Percentiles rank a stretch among this genome's conserved stretches.
phyloP scores from a whole-genome alignment of 2,329 filamentous ascomycete species.

The Elsinoe australis region DNA sequence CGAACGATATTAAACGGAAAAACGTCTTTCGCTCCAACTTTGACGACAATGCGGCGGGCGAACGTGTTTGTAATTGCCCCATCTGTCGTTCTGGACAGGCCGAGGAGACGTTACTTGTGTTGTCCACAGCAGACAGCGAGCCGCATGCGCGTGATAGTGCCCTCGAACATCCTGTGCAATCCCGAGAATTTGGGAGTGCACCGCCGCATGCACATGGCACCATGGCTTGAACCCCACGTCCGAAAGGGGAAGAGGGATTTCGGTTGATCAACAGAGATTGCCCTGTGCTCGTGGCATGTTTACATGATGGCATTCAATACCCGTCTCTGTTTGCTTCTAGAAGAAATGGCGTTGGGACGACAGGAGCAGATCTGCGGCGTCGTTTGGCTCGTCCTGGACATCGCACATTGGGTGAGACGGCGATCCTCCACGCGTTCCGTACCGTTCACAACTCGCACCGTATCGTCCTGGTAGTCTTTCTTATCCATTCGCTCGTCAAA shows the following conservation, averaged over 20 bases:
- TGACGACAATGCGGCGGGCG: constrained; percentile 6
- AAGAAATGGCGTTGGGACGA: neutral
- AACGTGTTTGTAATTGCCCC: constrained; percentile 7
- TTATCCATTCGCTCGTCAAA: constrained; percentile 14
- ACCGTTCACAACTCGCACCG: constrained; percentile 7
- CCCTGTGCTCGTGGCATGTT: constrained; percentile 6
- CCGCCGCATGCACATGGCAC: constrained; percentile 6
- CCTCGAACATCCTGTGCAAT: too few relatives aligned
- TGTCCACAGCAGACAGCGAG: too few relatives aligned
- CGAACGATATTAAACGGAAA: constrained; percentile 3
- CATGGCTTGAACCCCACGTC: neutral
- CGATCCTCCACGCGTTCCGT: constrained; percentile 13
- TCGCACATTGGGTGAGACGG: neutral
- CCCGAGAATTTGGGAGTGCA: constrained; percentile 5
- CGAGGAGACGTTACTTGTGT: neutral
- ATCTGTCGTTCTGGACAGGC: neutral
- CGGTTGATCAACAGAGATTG: constrained; percentile 1
- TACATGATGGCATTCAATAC: constrained; percentile 6
- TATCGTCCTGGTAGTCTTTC: neutral
- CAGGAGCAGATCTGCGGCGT: neutral
- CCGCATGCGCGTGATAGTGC: too few relatives aligned
- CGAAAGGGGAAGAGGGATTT: neutral
- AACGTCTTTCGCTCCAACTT: constrained; percentile 2
- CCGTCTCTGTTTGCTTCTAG: neutral
- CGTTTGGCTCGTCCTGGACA: neutral